phyloP scores from a whole-genome alignment of 75 land plant genomes.

The Selaginella tamariscina region DNA sequence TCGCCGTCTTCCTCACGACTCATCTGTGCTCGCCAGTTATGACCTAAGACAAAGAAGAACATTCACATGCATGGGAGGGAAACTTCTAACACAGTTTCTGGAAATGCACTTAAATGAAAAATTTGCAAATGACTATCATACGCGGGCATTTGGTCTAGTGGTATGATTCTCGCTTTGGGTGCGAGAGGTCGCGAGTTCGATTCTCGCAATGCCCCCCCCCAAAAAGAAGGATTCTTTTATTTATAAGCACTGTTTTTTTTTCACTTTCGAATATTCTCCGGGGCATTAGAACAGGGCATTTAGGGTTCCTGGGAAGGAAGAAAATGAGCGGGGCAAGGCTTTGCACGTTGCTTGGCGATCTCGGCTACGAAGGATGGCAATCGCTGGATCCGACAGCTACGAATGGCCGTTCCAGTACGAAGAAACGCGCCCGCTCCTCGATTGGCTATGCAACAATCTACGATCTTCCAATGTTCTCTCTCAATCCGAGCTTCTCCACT shows the following conservation, averaged over 20 bases:
- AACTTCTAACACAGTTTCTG: too few species aligned
- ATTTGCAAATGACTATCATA: too few species aligned
- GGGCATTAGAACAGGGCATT: too few species aligned
- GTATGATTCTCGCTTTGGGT: constrained; percentile 99
- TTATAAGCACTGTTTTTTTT: too few species aligned
- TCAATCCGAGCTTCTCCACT: constrained; percentile 63
- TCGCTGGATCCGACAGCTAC: constrained; percentile 82
- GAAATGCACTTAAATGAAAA: too few species aligned
- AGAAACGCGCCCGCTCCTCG: constrained; percentile 63
- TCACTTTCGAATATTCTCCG: too few species aligned
- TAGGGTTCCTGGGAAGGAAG: neutral
- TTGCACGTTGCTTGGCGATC: constrained; percentile 55
- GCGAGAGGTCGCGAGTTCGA: constrained; percentile 99
- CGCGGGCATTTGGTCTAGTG: constrained; percentile 87
- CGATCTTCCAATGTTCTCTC: constrained; percentile 91
- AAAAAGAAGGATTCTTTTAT: too few species aligned
- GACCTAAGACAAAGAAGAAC: too few species aligned
- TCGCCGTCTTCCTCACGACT: too few species aligned
- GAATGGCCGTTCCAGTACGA: constrained; percentile 99
- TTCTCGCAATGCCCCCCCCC: constrained; percentile 54
- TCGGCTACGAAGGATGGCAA: constrained; percentile 63
- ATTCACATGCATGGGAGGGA: too few species aligned
- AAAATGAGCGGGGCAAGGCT: constrained; percentile 75
- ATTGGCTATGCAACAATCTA: constrained; percentile 88
- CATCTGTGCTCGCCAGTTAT: too few species aligned